Evolutionary conservation across 2,329 filamentous ascomycete species (phyloP).

Genomic region (Colletotrichum neosansevieriae): DNA sequence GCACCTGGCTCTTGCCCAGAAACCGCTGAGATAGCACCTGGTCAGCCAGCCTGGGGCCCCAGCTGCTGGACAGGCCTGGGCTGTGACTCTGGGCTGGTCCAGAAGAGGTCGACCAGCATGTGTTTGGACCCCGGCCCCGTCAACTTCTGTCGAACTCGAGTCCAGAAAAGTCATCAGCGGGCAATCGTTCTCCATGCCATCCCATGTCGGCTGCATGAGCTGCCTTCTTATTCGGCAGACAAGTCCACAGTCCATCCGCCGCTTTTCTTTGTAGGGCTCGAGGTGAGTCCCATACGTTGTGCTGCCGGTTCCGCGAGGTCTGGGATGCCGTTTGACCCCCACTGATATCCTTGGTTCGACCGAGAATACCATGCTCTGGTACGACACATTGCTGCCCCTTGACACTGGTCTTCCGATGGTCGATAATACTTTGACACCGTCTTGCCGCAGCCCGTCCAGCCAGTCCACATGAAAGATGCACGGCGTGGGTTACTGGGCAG

Average conservation of each 20-base stretch:
- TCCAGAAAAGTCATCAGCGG: constrained; percentile 36
- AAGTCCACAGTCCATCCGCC: constrained; percentile 22
- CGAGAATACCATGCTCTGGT: constrained; percentile 24
- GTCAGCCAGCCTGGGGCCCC: constrained; percentile 29
- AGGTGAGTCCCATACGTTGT: constrained; percentile 32
- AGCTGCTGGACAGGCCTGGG: constrained; percentile 28
- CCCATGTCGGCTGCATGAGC: constrained; percentile 34
- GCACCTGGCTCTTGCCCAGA: constrained; percentile 38
- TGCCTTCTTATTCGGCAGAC: constrained; percentile 28
- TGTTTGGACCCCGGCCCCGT: constrained; percentile 22
- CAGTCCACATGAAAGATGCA: neutral
- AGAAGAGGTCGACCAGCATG: constrained; percentile 32
- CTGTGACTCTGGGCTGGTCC: constrained; percentile 31
- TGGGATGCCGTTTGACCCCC: constrained; percentile 14
- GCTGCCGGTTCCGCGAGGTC: constrained; percentile 38
- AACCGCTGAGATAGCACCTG: constrained; percentile 34
- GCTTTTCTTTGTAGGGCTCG: constrained; percentile 39
- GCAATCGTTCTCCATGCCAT: constrained; percentile 39
- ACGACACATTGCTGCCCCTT: constrained; percentile 19
- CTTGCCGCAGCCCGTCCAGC: neutral
- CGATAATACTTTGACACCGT: constrained; percentile 14
- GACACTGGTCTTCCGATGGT: constrained; percentile 14
- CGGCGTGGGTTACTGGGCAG: neutral
- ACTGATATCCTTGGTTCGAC: constrained; percentile 28
- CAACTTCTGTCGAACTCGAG: constrained; percentile 25